These are phyloP conservation scores for Lathyrus oleraceus DNA, from an alignment of 306 rosid genomes.

Conservation along the genomic window DNA sequence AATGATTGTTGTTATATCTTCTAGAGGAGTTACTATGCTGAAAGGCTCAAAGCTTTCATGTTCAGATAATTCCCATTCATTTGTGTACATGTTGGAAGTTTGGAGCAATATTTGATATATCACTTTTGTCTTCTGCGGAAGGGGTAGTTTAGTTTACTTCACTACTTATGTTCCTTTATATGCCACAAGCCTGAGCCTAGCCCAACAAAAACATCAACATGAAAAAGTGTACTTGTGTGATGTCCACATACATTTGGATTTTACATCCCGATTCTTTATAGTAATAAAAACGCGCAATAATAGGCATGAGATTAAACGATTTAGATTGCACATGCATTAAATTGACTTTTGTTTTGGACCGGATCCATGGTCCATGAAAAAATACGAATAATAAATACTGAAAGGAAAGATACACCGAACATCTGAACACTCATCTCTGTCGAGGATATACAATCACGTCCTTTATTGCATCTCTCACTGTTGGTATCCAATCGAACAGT, in stretches of 20 bases:
- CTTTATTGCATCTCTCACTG: too few species aligned
- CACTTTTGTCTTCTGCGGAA: background rate
- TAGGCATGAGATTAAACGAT: background rate
- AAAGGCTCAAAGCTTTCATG: conserved; percentile 1
- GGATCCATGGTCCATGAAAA: too few species aligned
- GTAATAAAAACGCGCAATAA: too few species aligned
- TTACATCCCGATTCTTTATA: too few species aligned
- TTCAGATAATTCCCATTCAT: background rate
- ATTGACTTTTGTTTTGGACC: background rate
- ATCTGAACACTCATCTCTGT: too few species aligned
- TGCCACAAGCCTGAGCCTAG: background rate
- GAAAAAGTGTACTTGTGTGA: background rate
- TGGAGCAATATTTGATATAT: background rate
- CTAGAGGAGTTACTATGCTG: background rate
- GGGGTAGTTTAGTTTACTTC: background rate
- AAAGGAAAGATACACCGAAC: too few species aligned
- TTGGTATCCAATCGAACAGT: too few species aligned
- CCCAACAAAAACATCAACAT: background rate
- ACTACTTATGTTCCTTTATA: background rate
- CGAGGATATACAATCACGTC: too few species aligned
- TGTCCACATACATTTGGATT: too few species aligned
- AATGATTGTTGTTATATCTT: background rate
- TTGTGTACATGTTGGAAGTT: background rate
- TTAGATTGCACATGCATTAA: background rate
- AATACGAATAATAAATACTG: too few species aligned